phyloP scores from a whole-genome alignment of 2,329 filamentous ascomycete species.

The Ophiostoma montium region DNA sequence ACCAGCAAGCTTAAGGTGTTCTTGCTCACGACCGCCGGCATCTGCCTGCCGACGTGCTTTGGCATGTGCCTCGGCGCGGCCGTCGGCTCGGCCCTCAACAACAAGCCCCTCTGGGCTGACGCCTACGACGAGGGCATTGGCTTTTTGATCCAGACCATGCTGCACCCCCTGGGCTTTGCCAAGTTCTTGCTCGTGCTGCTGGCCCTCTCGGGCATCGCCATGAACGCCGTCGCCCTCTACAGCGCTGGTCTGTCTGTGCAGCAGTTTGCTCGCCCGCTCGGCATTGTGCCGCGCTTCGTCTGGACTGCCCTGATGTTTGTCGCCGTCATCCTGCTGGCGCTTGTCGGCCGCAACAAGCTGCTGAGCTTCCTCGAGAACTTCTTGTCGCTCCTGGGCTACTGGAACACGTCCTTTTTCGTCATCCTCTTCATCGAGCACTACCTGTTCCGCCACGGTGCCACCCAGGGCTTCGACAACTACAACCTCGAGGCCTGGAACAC shows the following conservation, averaged over 20 bases:
- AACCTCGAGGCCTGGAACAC: constrained; percentile 35
- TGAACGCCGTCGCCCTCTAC: constrained; percentile 32
- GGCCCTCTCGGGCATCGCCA: constrained; percentile 33
- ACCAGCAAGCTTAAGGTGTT: constrained; percentile 33
- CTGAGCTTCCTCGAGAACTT: constrained; percentile 31
- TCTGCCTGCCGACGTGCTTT: constrained; percentile 32
- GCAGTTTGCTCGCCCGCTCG: constrained; percentile 28
- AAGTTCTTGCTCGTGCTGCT: constrained; percentile 49
- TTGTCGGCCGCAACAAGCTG: constrained; percentile 29
- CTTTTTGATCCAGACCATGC: constrained; percentile 45
- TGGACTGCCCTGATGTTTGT: constrained; percentile 33
- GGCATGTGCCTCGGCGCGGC: constrained; percentile 50
- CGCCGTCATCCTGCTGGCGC: constrained; percentile 28
- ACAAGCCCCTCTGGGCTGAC: constrained; percentile 36
- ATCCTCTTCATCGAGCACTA: constrained; percentile 35
- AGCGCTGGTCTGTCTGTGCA: constrained; percentile 24
- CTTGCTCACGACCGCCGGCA: constrained; percentile 31
- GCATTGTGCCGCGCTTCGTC: constrained; percentile 30
- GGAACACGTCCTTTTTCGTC: constrained; percentile 33
- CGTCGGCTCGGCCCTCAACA: constrained; percentile 44
- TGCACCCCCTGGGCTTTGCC: constrained; percentile 43
- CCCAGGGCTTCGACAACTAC: constrained; percentile 25
- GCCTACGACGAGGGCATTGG: constrained; percentile 41
- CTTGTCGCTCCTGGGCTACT: constrained; percentile 34
- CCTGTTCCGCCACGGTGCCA: constrained; percentile 26